These are phyloP conservation scores for Closterium sp. DNA, from an alignment of 139 green algal genomes.

Conservation along the genomic window DNA sequence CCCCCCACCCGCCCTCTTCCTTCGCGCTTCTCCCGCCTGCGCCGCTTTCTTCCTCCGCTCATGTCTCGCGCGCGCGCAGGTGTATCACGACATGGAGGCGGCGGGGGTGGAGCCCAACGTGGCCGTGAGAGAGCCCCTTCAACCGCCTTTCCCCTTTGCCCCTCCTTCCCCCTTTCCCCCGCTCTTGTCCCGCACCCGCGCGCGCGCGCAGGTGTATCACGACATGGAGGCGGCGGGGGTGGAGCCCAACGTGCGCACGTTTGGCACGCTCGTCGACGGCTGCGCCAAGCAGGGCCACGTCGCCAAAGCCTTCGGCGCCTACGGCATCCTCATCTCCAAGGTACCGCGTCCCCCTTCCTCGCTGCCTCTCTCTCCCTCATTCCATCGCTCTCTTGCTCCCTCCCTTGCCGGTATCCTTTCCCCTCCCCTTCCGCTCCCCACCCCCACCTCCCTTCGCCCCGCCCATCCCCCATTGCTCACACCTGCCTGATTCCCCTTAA, in stretches of 20 bases:
- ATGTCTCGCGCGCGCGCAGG: conserved; percentile 1
- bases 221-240: conserved; percentile 49
- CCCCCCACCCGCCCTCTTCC: background rate
- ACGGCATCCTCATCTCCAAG: conserved; percentile 44
- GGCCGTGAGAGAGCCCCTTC: too few species aligned
- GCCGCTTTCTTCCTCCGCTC: too few species aligned
- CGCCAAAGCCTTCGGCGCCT: conserved; percentile 46
- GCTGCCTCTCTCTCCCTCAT: background rate
- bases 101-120: conserved; percentile 39
- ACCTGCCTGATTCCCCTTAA: too few species aligned
- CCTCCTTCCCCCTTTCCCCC: too few species aligned
- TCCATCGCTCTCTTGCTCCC: background rate
- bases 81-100: conserved; percentile 48
- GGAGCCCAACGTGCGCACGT: conserved; percentile 39
- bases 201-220: conserved; percentile 21
- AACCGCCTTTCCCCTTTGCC: too few species aligned
- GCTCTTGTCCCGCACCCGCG: background rate
- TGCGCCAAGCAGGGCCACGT: conserved; percentile 25
- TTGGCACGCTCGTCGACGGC: conserved; percentile 36
- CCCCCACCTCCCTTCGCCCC: background rate
- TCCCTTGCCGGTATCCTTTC: too few species aligned
- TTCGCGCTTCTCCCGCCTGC: background rate
- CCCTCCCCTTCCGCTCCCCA: background rate
- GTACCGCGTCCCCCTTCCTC: background rate
- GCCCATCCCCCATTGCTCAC: background rate